Evolutionary conservation across 805 yeast species (phyloP).

Genomic region (Cyberlindnera xishuangbannaensis): DNA sequence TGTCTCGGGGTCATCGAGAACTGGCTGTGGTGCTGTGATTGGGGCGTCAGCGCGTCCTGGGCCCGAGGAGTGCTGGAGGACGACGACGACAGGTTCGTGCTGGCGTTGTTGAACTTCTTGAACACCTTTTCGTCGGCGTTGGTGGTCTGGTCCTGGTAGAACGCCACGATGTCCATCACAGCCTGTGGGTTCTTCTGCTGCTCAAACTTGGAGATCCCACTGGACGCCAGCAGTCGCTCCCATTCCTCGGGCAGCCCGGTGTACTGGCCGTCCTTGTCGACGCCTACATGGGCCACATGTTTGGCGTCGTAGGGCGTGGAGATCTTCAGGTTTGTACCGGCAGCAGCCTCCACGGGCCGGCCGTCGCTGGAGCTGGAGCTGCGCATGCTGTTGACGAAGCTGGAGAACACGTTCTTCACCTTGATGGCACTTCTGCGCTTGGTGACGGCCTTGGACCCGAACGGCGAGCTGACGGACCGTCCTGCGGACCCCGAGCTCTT

Average conservation of each 20-base stretch:
- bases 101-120: constrained; percentile 31
- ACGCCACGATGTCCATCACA: constrained; percentile 84
- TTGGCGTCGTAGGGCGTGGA: constrained; percentile 90
- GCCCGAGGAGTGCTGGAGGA: constrained; percentile 30
- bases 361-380: constrained; percentile 28
- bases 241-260: constrained; percentile 93
- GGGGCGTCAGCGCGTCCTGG: constrained; percentile 21
- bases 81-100: constrained; percentile 23
- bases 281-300: constrained; percentile 91
- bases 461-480: constrained; percentile 24
- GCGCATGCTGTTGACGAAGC: constrained; percentile 40
- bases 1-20: constrained; percentile 25
- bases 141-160: constrained; percentile 59
- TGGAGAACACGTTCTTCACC: constrained; percentile 54
- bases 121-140: constrained; percentile 36
- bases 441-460: constrained; percentile 11
- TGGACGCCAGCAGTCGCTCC: constrained; percentile 75
- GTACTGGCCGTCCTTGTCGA: constrained; percentile 78
- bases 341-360: constrained; percentile 12
- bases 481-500: constrained; percentile 6
- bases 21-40: constrained; percentile 15
- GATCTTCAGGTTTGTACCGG: constrained; percentile 40
- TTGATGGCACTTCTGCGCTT: constrained; percentile 42
- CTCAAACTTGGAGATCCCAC: constrained; percentile 84
- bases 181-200: constrained; percentile 92